phyloP scores from a whole-genome alignment of 2,329 filamentous ascomycete species.

The Phoma sp. region DNA sequence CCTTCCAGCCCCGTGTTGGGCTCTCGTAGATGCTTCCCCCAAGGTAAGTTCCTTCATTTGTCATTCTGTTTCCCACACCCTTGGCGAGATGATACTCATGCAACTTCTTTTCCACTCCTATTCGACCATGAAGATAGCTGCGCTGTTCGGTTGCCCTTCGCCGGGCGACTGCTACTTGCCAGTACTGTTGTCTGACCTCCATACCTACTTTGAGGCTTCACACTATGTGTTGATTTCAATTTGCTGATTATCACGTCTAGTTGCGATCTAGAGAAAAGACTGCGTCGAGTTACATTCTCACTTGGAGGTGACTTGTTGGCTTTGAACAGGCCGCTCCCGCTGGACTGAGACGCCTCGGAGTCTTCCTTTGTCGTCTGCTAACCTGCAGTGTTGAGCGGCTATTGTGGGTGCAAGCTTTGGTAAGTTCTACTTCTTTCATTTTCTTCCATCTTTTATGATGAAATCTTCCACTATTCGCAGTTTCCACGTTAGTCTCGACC shows the following conservation, averaged over 20 bases:
- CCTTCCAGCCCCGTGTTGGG: constrained; percentile 2
- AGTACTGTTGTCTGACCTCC: constrained; percentile 80
- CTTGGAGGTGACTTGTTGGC: no score
- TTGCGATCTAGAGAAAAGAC: neutral
- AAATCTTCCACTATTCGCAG: constrained; percentile 82
- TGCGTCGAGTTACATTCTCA: no score
- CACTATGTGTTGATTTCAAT: neutral
- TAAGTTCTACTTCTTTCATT: constrained; percentile 15
- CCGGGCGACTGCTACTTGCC: constrained; percentile 84
- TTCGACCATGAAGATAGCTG: constrained; percentile 82
- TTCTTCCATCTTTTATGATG: constrained; percentile 62
- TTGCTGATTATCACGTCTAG: constrained; percentile 6
- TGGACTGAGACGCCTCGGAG: neutral
- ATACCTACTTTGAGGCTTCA: neutral
- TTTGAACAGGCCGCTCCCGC: neutral
- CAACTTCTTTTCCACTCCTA: constrained; percentile 88
- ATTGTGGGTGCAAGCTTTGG: neutral
- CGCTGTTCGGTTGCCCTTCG: constrained; percentile 68
- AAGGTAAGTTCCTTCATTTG: constrained; percentile 27
- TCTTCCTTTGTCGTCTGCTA: neutral
- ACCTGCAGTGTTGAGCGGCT: neutral
- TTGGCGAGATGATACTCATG: constrained; percentile 75
- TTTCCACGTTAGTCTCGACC: constrained; percentile 78
- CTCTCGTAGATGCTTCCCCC: neutral
- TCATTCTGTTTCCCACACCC: constrained; percentile 23